Evolutionary conservation across 1,284 basidiomycete genomes (phyloP).

Genomic region (Ganoderma meredithae): DNA sequence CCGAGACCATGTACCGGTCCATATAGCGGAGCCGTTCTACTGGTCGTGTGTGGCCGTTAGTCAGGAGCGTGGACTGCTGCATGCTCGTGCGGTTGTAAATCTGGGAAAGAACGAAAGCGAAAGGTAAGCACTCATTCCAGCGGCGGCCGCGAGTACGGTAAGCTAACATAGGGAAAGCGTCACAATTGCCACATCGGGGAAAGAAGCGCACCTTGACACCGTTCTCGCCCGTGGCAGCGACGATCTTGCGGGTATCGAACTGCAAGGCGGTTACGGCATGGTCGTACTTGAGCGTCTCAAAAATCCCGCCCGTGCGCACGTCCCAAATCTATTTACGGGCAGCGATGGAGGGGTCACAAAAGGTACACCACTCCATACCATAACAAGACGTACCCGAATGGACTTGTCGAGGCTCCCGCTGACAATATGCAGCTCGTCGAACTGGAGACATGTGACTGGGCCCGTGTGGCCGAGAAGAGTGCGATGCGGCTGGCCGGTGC

Average conservation of each 20-base stretch:
- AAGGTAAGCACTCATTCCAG: slow-evolving; percentile 17
- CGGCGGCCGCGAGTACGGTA: slow-evolving; percentile 14
- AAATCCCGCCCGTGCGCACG: slow-evolving; percentile 87
- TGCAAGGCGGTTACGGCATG: slow-evolving; percentile 92
- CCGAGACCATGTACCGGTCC: slow-evolving; percentile 94
- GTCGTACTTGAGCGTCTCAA: slow-evolving; percentile 93
- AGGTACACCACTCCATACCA: background rate
- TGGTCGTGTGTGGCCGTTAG: slow-evolving; percentile 93
- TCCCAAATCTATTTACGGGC: slow-evolving; percentile 89
- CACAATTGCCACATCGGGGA: background rate
- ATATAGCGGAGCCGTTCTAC: slow-evolving; percentile 94
- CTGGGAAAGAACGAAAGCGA: slow-evolving; percentile 48
- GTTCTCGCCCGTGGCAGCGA: slow-evolving; percentile 94
- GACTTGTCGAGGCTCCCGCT: slow-evolving; percentile 95
- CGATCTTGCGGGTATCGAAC: slow-evolving; percentile 94
- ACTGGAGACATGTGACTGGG: slow-evolving; percentile 95
- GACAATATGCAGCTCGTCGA: slow-evolving; percentile 94
- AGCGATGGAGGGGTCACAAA: background rate
- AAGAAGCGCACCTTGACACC: slow-evolving; percentile 77
- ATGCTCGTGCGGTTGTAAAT: slow-evolving; percentile 96
- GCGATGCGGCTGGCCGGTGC: slow-evolving; percentile 96
- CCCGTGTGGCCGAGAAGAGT: slow-evolving; percentile 94
- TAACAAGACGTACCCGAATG: slow-evolving; percentile 70
- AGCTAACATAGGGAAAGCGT: slow-evolving; percentile 1
- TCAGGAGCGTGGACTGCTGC: slow-evolving; percentile 84